Evolutionary conservation across 2,329 filamentous ascomycete species (phyloP).

Genomic region (Trichocomaceae sp.): DNA sequence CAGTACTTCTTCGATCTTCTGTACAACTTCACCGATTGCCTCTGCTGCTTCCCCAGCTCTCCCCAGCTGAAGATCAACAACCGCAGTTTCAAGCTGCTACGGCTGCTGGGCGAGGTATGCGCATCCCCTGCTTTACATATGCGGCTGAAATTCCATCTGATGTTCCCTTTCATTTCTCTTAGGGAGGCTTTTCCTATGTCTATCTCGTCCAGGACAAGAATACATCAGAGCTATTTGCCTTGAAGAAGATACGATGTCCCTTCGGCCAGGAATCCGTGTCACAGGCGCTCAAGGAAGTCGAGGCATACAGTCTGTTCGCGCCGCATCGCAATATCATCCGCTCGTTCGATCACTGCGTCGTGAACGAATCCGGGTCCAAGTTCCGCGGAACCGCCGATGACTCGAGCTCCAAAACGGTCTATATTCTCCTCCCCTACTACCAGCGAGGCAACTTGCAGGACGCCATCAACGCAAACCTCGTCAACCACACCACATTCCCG

Average conservation of each 20-base stretch:
- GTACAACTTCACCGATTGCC: slow-evolving; percentile 88
- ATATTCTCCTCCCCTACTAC: slow-evolving; percentile 94
- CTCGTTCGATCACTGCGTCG: slow-evolving; percentile 73
- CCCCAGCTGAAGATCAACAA: slow-evolving; percentile 93
- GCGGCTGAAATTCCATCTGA: neutral
- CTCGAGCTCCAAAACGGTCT: slow-evolving; percentile 79
- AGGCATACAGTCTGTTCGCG: slow-evolving; percentile 87
- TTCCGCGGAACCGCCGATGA: slow-evolving; percentile 51
- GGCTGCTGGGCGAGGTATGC: slow-evolving; percentile 80
- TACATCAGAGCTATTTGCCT: slow-evolving; percentile 76
- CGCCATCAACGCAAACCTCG: slow-evolving; percentile 95
- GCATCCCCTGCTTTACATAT: neutral
- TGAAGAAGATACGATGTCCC: slow-evolving; percentile 98
- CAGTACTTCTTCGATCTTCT: slow-evolving; percentile 81
- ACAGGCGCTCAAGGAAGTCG: slow-evolving; percentile 92
- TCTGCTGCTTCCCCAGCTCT: slow-evolving; percentile 92
- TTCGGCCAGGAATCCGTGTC: slow-evolving; percentile 95
- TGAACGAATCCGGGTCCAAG: slow-evolving; percentile 58
- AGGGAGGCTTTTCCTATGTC: slow-evolving; percentile 98
- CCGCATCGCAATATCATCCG: slow-evolving; percentile 81
- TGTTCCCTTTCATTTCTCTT: neutral
- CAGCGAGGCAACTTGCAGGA: slow-evolving; percentile 92
- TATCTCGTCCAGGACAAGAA: slow-evolving; percentile 93
- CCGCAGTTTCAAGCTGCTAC: slow-evolving; percentile 90
- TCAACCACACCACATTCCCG: slow-evolving; percentile 87